phyloP scores from a whole-genome alignment of 108 stramenopile species.

The Fragilariopsis cylindrus region DNA sequence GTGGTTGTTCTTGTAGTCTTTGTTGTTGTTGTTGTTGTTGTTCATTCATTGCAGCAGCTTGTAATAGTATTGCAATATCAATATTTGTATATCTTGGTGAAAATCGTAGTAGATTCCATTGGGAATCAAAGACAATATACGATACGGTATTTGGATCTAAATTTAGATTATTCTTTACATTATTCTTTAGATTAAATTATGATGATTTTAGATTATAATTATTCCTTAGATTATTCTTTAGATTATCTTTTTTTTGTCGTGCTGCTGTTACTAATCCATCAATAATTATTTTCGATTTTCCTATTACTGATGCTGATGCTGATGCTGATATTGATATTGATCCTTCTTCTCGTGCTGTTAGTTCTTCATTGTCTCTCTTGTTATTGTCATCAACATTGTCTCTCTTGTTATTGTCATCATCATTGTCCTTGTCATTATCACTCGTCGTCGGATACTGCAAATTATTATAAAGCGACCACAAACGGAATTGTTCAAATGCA shows the following conservation, averaged over 20 bases:
- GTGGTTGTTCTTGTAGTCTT: background rate
- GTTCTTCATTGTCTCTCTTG: background rate
- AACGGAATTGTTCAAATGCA: background rate
- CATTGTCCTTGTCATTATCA: background rate
- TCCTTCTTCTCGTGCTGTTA: background rate
- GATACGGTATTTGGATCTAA: background rate
- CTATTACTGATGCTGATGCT: background rate
- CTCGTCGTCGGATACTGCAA: background rate
- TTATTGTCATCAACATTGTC: background rate
- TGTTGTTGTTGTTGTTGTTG: background rate
- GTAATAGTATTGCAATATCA: conserved; percentile 6
- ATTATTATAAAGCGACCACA: background rate
- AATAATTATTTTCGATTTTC: too few species aligned
- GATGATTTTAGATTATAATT: too few species aligned
- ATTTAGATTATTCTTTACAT: background rate
- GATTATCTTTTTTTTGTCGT: too few species aligned
- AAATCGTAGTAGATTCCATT: conserved; percentile 11
- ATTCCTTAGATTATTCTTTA: background rate
- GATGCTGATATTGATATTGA: background rate
- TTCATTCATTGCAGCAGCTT: background rate
- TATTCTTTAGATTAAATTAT: background rate
- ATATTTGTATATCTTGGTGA: background rate
- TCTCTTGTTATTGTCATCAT: background rate
- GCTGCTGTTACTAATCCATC: too few species aligned
- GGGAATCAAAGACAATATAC: conserved; percentile 7